Evolutionary conservation across 768 basidiomycete genomes (phyloP).

Genomic region (Phlebiopsis flavidoalba): DNA sequence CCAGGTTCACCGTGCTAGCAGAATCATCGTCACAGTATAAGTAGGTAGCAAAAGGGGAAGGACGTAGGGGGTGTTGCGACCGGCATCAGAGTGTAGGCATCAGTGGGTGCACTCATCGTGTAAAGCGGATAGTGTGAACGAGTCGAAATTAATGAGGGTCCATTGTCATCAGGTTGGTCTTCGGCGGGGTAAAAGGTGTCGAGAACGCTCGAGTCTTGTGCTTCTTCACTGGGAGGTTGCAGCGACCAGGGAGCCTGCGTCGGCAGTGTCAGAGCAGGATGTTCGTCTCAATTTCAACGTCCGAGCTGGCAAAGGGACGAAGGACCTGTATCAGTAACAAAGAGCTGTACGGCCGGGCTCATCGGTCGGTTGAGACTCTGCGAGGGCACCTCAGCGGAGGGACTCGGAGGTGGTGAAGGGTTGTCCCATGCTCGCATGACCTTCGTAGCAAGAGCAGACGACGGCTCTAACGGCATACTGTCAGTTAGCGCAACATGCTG

Average conservation of each 20-base stretch:
- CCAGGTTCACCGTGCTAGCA: background rate
- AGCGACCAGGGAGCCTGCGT: background rate
- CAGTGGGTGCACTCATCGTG: background rate
- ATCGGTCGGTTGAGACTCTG: background rate
- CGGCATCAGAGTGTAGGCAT: background rate
- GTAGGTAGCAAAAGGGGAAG: background rate
- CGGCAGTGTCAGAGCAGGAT: background rate
- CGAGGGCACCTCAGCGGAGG: constrained; percentile 9
- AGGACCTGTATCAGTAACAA: background rate
- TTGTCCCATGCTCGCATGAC: constrained; percentile 70
- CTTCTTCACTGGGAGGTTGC: background rate
- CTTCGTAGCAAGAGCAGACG: constrained; percentile 59
- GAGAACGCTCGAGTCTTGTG: background rate
- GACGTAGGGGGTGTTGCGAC: background rate
- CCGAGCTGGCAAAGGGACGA: background rate
- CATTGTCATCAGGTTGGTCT: background rate
- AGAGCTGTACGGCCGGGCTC: background rate
- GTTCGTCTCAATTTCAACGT: background rate
- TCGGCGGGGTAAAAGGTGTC: background rate
- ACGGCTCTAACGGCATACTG: constrained; percentile 43
- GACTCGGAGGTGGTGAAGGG: constrained; percentile 61
- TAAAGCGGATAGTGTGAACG: background rate
- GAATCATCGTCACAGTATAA: constrained; percentile 10
- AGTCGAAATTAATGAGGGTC: constrained; percentile 9
- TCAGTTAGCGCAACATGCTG: constrained; percentile 9